Evolutionary conservation across 805 yeast genomes (phyloP), one percentile per base, ranked within the genome.

Genomic region (Cyberlindnera xylosilytica): DNA sequence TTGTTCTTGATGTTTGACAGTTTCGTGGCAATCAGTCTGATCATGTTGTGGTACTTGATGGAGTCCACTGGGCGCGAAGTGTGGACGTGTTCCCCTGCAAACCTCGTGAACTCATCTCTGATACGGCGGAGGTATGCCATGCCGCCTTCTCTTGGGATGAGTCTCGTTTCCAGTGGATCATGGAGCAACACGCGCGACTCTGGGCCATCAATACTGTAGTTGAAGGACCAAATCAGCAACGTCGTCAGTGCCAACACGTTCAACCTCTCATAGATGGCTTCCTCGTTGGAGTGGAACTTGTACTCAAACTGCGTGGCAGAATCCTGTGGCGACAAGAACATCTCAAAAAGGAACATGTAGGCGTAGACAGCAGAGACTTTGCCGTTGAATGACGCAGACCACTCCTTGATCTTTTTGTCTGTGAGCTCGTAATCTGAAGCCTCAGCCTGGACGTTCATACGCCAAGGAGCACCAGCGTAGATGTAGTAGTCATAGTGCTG

Each of bases 401-500:
- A 78, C 38, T 69, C 75, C 28, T 65, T 60, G 16, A 84, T 72
- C 49, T 81, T 66, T 12, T 63, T 63, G 30, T 70, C 66, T 11
- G 76, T 78, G 3, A 69, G 64, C 18, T 70, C 70, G 49, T 77
- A 72, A 44, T 77, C 81, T 1, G 65, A 57, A 9, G 66, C 64
- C 6, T 78, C 75, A 10, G 84, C 79, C 29, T 67, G 68, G 27
- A 81, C 87, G 53, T 78, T 84, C 81, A 84, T 81, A 53, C 89
- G 74, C 64, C 83, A 78, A 1, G 93, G 93, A 7, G 88, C 85
- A 1, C 96, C 96, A 2, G 90, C 82, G 60, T 70, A 82, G 5
- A 85, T 81, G 41, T 84, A 84, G 44, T 85, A 78, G 60, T 87
- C 95, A 60, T 84, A 81, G 49, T 85, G 87, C 42, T 85, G 81